These are phyloP conservation scores for Phytophthora aleatoria DNA, from an alignment of 352 stramenopile species.

Conservation along the genomic window DNA sequence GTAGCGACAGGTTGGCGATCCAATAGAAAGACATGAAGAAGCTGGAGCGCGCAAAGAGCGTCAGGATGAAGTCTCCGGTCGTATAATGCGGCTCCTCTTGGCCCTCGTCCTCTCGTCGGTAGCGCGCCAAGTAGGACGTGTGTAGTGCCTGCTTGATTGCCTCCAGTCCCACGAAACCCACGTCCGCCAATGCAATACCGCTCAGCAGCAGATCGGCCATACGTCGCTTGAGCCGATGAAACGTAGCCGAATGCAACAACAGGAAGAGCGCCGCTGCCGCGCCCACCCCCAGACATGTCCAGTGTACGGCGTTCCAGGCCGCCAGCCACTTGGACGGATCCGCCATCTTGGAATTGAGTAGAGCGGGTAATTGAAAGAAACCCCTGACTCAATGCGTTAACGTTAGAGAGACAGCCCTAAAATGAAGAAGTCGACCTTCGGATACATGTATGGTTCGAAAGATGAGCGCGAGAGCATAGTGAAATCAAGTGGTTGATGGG, in stretches of 20 bases:
- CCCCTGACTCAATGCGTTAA: neutral
- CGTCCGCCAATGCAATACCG: constrained; percentile 66
- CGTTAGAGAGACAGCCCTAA: constrained; percentile 5
- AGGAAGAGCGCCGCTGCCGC: constrained; percentile 52
- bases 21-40: constrained; percentile 85
- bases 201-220: constrained; percentile 72
- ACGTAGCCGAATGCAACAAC: constrained; percentile 59
- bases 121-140: constrained; percentile 55
- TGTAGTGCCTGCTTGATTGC: constrained; percentile 49
- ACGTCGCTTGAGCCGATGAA: constrained; percentile 68
- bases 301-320: constrained; percentile 56
- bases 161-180: constrained; percentile 56
- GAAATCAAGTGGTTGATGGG: constrained; percentile 9
- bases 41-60: constrained; percentile 54
- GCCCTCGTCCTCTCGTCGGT: constrained; percentile 14
- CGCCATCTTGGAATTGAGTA: constrained; percentile 4
- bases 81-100: constrained; percentile 5
- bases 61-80: constrained; percentile 32
- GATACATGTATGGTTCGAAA: neutral
- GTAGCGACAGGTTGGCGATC: constrained; percentile 70
- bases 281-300: constrained; percentile 46
- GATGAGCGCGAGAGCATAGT: constrained; percentile 5
- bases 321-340: constrained; percentile 40
- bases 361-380: neutral
- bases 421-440: neutral